phyloP scores from a whole-genome alignment of 148 eudicot species.

The Rhododendron griersonianum region DNA sequence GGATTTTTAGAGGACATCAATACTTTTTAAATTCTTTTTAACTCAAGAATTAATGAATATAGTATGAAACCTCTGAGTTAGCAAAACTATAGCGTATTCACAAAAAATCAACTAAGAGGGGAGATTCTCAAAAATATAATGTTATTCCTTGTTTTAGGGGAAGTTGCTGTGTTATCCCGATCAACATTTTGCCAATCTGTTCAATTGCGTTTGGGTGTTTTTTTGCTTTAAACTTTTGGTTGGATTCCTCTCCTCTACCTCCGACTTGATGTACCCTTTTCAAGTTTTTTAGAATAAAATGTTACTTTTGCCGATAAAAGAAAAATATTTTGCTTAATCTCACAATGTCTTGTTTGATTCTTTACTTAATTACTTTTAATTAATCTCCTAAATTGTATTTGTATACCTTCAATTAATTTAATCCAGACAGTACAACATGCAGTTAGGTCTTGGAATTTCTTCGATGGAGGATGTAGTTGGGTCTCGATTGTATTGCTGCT shows the following conservation, averaged over 20 bases:
- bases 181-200: not conserved
- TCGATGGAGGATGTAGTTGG: slow-evolving; percentile 25
- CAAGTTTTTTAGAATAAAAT: too few relatives aligned
- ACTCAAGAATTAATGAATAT: too few relatives aligned
- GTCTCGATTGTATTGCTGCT: slow-evolving; percentile 52
- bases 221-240: too few relatives aligned
- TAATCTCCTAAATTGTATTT: not conserved
- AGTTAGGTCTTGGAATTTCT: not conserved
- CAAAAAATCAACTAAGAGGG: not conserved
- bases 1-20: not conserved
- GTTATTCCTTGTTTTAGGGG: not conserved
- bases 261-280: too few relatives aligned
- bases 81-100: not conserved
- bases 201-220: too few relatives aligned
- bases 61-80: too few relatives aligned
- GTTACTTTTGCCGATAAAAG: too few relatives aligned
- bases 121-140: too few relatives aligned
- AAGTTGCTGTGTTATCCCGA: not conserved
- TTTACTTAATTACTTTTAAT: too few relatives aligned
- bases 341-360: not conserved
- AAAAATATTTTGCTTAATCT: not conserved
- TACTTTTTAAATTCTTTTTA: not conserved
- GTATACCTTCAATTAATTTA: not conserved
- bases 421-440: not conserved
- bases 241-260: too few relatives aligned